Base-by-base conservation (phyloP, 345 rosid genomes). In the Linum usitatissimum region DNA sequence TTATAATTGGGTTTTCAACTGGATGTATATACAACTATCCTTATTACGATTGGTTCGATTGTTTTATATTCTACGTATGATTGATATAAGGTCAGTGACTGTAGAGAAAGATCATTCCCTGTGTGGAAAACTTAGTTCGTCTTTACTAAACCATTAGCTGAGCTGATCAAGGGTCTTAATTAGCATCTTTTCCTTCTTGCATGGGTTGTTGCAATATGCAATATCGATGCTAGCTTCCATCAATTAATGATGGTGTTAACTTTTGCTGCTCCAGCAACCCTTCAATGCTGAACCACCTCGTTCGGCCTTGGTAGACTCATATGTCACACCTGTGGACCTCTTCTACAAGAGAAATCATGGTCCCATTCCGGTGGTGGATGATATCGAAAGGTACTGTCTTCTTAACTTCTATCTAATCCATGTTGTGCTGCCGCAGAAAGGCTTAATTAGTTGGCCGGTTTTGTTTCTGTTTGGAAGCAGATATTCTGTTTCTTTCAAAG, bases 301-400 rank as follows among this genome's bases (percentile, higher is more conserved):
- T 15, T 72, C 84, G 0, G 91, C 82, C 39, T 74, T 93, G 72
- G 67, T 73, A 75, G 57, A 67, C n/a, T 84, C 94, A 64, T 89
- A 87, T 64, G 78, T 87, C 64, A 89, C 98, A 7, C 95, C 97
- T 0, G 86, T 92, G 45, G 85, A 85, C 68, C 71, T 92, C 62
- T 92, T 92, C 79, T 92, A 87, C 79, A 92, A 89, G 85, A 77
- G 99, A 66, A 92, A 86, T 69, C 98, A 89, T 72, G 98, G 97
- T 10, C 97, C 96, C 0, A 85, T 92, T n/a, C 99, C 99, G 2
- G 55, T 86, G 1, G 86, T 87, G 57, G 90, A 85, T 68, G 86
- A 89, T 70, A 68, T 85, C 12, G 77, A 79, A 30, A 86, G 87
- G 96, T 85, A 63, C 8, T 34, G 53, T 30, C 57, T 21, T 18